A percentile compares a stretch with the other conserved stretches of the same genome.
Conservation (phyloP, 192 early-diverging fungal genomes). For the Spinellus fusiger region DNA sequence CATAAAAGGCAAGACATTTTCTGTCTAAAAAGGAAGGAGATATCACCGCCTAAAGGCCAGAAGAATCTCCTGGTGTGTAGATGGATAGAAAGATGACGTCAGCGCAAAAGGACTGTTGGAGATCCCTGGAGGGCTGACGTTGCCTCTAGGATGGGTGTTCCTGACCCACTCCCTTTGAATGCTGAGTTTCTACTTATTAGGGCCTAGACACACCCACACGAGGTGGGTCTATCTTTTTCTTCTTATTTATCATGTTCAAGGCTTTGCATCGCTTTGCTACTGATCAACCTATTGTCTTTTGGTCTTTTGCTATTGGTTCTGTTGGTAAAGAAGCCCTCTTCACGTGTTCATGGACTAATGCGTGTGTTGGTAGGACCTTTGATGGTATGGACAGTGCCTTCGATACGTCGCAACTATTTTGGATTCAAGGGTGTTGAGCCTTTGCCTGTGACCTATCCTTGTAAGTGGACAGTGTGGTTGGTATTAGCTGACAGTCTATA, state of each 20-base stretch:
- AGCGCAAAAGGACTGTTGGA: too few relatives aligned
- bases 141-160: too few relatives aligned
- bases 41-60: too few relatives aligned
- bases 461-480: constrained; percentile 3
- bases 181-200: too few relatives aligned
- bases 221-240: too few relatives aligned
- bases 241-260: constrained; percentile 20
- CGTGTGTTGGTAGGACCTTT: constrained; percentile 19
- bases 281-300: constrained; percentile 27
- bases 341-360: not conserved
- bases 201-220: too few relatives aligned
- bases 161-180: too few relatives aligned
- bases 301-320: constrained; percentile 31
- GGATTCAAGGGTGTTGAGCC: constrained; percentile 25
- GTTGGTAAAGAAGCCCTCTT: constrained; percentile 11
- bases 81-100: too few relatives aligned
- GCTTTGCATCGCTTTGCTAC: constrained; percentile 24
- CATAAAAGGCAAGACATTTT: too few relatives aligned
- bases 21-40: too few relatives aligned
- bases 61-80: too few relatives aligned
- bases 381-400: constrained; percentile 30
- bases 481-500: constrained; percentile 2
- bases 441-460: constrained; percentile 31
- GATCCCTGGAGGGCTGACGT: too few relatives aligned
- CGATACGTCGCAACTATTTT: constrained; percentile 30